These are phyloP conservation scores for Lotus japonicus DNA, from an alignment of 306 rosid genomes.

Conservation along the genomic window DNA sequence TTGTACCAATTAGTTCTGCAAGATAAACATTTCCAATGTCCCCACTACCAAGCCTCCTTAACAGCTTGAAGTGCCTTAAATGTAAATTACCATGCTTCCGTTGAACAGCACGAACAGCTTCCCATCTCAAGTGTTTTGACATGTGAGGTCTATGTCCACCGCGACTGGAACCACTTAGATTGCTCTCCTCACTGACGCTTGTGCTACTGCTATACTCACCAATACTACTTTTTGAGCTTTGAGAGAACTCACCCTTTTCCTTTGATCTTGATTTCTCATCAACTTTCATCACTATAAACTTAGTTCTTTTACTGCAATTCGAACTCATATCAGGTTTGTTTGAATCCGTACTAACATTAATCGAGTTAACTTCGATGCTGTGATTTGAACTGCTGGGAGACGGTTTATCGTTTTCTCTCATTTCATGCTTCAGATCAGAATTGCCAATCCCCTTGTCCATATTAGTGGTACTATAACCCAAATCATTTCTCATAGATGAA, in stretches of 20 bases:
- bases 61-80: constrained; percentile 70
- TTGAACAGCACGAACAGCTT: constrained; percentile 64
- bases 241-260: constrained; percentile 86
- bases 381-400: constrained; percentile 46
- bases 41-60: constrained; percentile 88
- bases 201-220: constrained; percentile 90
- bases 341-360: constrained; percentile 35
- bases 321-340: constrained; percentile 39
- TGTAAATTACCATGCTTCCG: constrained; percentile 66
- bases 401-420: constrained; percentile 38
- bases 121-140: constrained; percentile 97
- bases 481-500: constrained; percentile 30
- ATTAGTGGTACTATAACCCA: constrained; percentile 35
- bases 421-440: constrained; percentile 37
- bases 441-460: constrained; percentile 35
- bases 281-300: constrained; percentile 38
- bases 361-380: constrained; percentile 53
- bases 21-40: constrained; percentile 98
- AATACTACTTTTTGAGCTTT: constrained; percentile 94
- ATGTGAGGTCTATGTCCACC: constrained; percentile 92
- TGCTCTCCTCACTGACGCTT: constrained; percentile 90
- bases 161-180: constrained; percentile 66
- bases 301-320: constrained; percentile 49
- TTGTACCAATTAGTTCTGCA: constrained; percentile 73
- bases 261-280: constrained; percentile 75